Conservation (phyloP, 768 basidiomycete genomes). For the Pulveroboletus sp. region DNA sequence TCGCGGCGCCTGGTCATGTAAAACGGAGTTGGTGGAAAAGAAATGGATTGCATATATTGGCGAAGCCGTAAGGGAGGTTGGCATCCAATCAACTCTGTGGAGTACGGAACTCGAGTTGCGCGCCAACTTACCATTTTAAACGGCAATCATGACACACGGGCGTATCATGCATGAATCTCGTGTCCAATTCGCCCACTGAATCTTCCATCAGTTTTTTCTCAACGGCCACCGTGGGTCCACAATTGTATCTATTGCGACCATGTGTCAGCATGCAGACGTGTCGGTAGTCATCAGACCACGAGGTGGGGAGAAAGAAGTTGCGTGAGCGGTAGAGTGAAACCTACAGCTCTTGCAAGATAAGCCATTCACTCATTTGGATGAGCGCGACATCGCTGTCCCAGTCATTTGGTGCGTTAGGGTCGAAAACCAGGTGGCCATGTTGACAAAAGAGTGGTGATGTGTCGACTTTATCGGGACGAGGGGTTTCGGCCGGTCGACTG, state of each 20-base stretch:
- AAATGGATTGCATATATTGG: constrained; percentile 1
- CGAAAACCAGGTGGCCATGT: constrained; percentile 58
- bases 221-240: constrained; percentile 49
- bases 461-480: constrained; percentile 59
- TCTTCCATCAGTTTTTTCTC: constrained; percentile 33
- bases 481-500: constrained; percentile 45
- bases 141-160: constrained; percentile 61
- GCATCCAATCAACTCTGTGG: constrained; percentile 5
- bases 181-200: constrained; percentile 27
- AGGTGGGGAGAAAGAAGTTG: constrained; percentile 2
- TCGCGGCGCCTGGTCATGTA: constrained; percentile 30
- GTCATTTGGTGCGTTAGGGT: constrained; percentile 60
- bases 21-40: constrained; percentile 13
- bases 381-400: constrained; percentile 52
- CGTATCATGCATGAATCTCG: constrained; percentile 43
- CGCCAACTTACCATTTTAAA: constrained; percentile 43
- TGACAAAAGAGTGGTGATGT: constrained; percentile 62
- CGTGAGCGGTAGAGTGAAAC: constrained; percentile 23
- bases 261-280: constrained; percentile 16
- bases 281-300: constrained; percentile 1
- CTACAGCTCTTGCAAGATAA: constrained; percentile 52
- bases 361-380: constrained; percentile 63
- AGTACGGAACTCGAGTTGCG: constrained; percentile 6
- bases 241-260: constrained; percentile 44
- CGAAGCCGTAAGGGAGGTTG: neutral